Percentiles rank a stretch among this genome's conserved stretches.
Conservation (phyloP, 2,329 filamentous ascomycete species). For the Talaromyces albobiverticillius region DNA sequence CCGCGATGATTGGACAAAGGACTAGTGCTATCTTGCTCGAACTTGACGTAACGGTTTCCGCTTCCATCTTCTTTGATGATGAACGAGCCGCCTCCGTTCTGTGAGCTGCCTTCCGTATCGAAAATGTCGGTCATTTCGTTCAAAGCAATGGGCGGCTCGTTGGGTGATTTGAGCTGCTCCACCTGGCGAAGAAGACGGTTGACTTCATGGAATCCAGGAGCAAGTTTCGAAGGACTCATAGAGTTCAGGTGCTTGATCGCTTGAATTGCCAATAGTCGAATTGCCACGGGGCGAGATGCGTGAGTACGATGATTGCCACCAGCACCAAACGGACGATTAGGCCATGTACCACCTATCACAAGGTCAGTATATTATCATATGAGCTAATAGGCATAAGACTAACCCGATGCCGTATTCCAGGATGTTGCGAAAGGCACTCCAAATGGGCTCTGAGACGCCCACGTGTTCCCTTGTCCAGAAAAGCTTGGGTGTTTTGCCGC, state of each 20-base stretch:
- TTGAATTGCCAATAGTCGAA: slow-evolving; percentile 72
- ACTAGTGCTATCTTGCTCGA: slow-evolving; percentile 52
- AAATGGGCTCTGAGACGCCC: slow-evolving; percentile 37
- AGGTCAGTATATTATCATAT: slow-evolving; percentile 14
- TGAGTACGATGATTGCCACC: slow-evolving; percentile 47
- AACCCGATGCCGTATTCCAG: slow-evolving; percentile 39
- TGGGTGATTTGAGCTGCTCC: slow-evolving; percentile 60
- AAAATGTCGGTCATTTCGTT: slow-evolving; percentile 78
- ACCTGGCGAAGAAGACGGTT: slow-evolving; percentile 62
- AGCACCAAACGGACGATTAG: slow-evolving; percentile 50
- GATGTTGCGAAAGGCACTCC: slow-evolving; percentile 36
- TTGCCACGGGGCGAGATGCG: slow-evolving; percentile 63
- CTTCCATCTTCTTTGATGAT: slow-evolving; percentile 58
- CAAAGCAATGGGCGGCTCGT: slow-evolving; percentile 55
- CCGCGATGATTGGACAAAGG: slow-evolving; percentile 41
- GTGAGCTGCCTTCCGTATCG: slow-evolving; percentile 81
- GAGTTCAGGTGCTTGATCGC: slow-evolving; percentile 67
- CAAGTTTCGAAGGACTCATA: slow-evolving; percentile 37
- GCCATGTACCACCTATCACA: slow-evolving; percentile 42
- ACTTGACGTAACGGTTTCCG: slow-evolving; percentile 42
- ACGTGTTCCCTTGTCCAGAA: slow-evolving; percentile 29
- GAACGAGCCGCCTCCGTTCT: slow-evolving; percentile 90
- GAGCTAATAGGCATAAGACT: slow-evolving; percentile 17
- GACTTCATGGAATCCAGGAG: slow-evolving; percentile 68
- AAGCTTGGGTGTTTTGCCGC: slow-evolving; percentile 34